These are phyloP conservation scores for Tilletia indica DNA, from an alignment of 1,284 basidiomycete genomes.

Conservation along the genomic window DNA sequence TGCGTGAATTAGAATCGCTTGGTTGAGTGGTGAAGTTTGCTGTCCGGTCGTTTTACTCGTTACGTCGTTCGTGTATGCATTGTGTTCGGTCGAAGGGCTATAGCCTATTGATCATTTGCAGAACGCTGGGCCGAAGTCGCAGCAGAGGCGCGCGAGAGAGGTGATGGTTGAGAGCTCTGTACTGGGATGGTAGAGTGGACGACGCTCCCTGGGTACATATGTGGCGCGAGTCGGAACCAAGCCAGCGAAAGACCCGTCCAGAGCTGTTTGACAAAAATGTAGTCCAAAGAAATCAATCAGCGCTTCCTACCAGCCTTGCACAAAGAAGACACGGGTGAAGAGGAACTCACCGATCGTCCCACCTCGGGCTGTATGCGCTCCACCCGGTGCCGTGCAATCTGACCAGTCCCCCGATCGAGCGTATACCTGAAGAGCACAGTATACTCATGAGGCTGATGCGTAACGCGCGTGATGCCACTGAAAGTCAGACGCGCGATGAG, in stretches of 20 bases:
- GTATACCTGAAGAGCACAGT: constrained; percentile 50
- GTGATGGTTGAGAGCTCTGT: no score
- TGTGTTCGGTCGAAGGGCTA: no score
- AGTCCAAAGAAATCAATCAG: no score
- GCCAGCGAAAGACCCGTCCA: constrained; percentile 8
- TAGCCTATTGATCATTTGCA: no score
- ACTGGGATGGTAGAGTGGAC: neutral
- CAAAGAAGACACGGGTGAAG: neutral
- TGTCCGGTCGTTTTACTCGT: no score
- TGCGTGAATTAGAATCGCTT: no score
- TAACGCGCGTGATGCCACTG: constrained; percentile 40
- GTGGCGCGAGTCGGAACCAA: constrained; percentile 14
- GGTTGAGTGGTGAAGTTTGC: no score
- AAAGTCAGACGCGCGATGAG: constrained; percentile 43
- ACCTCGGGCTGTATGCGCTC: constrained; percentile 52
- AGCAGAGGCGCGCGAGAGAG: no score
- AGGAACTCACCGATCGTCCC: constrained; percentile 33
- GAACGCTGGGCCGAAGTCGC: no score
- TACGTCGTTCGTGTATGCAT: no score
- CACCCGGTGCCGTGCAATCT: constrained; percentile 42
- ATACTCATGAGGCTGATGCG: constrained; percentile 42
- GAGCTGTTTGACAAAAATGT: neutral
- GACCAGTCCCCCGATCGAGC: constrained; percentile 45
- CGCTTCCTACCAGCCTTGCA: neutral
- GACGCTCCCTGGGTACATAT: constrained; percentile 16